Conservation (phyloP, 2,329 filamentous ascomycete species). For the Aureobasidium subglaciale region DNA sequence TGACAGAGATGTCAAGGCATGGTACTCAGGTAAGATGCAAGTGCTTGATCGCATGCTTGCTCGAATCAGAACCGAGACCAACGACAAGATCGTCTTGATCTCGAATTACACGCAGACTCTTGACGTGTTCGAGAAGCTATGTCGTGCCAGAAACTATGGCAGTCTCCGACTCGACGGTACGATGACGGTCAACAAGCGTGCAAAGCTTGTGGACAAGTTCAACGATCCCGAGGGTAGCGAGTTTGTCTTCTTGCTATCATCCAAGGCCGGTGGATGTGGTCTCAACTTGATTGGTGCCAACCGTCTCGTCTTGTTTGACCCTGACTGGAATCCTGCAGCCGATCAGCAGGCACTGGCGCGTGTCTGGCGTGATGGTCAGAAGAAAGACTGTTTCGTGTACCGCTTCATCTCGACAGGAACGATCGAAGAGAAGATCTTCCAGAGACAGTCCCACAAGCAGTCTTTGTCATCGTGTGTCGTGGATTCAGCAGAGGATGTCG, state of each 20-base stretch:
- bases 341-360: slow-evolving; percentile 95
- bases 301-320: slow-evolving; percentile 90
- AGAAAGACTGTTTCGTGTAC: slow-evolving; percentile 99
- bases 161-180: slow-evolving; percentile 86
- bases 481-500: slow-evolving; percentile 92
- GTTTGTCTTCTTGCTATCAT: slow-evolving; percentile 92
- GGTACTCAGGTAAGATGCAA: slow-evolving; percentile 97
- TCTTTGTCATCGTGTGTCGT: slow-evolving; percentile 93
- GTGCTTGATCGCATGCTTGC: slow-evolving; percentile 94
- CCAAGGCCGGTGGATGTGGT: slow-evolving; percentile 93
- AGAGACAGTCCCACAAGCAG: slow-evolving; percentile 96
- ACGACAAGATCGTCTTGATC: slow-evolving; percentile 98
- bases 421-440: slow-evolving; percentile 99
- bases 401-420: slow-evolving; percentile 98
- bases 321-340: slow-evolving; percentile 90
- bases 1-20: slow-evolving; percentile 85
- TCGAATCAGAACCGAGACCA: slow-evolving; percentile 89
- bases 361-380: slow-evolving; percentile 98
- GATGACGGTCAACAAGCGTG: slow-evolving; percentile 95
- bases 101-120: slow-evolving; percentile 97
- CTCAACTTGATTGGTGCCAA: slow-evolving; percentile 94
- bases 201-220: slow-evolving; percentile 96
- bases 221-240: slow-evolving; percentile 86
- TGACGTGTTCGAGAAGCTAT: slow-evolving; percentile 87
- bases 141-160: slow-evolving; percentile 76